Evolutionary conservation across 2,329 filamentous ascomycete species (phyloP).

Genomic region (Hypoxylon sp.): DNA sequence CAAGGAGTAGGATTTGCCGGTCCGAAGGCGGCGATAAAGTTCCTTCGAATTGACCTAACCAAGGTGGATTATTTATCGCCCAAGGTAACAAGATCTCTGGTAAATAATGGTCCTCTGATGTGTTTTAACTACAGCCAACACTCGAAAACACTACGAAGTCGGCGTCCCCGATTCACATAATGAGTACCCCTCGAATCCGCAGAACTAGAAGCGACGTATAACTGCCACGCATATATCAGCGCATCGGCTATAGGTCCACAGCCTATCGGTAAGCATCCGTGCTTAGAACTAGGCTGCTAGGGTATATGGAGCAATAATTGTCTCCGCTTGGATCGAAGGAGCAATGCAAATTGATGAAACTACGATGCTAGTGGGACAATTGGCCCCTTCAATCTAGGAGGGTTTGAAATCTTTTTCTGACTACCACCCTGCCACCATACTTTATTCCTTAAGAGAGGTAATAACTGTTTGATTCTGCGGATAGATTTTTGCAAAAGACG

Average conservation of each 20-base stretch:
- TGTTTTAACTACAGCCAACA: conserved; percentile 5
- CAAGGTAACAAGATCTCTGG: conserved; percentile 16
- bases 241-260: conserved; percentile 17
- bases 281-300: conserved; percentile 10
- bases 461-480: neutral
- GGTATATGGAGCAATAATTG: conserved; percentile 13
- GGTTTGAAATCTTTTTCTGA: neutral
- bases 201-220: neutral
- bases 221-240: conserved; percentile 4
- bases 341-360: conserved; percentile 1
- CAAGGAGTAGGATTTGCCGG: conserved; percentile 2
- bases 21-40: conserved; percentile 22
- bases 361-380: conserved; percentile 5
- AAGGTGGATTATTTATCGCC: conserved; percentile 10
- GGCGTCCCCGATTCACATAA: conserved; percentile 2
- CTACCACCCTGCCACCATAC: neutral
- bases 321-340: conserved; percentile 7
- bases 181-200: neutral
- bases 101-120: conserved; percentile 15
- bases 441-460: neutral
- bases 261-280: conserved; percentile 8
- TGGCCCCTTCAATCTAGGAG: neutral
- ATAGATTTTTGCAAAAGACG: neutral
- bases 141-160: conserved; percentile 11
- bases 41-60: conserved; percentile 8